Percentiles rank a stretch among this genome's conserved stretches.
Conservation (phyloP, 1,284 basidiomycete genomes). For the Apiotrichum gamsii region DNA sequence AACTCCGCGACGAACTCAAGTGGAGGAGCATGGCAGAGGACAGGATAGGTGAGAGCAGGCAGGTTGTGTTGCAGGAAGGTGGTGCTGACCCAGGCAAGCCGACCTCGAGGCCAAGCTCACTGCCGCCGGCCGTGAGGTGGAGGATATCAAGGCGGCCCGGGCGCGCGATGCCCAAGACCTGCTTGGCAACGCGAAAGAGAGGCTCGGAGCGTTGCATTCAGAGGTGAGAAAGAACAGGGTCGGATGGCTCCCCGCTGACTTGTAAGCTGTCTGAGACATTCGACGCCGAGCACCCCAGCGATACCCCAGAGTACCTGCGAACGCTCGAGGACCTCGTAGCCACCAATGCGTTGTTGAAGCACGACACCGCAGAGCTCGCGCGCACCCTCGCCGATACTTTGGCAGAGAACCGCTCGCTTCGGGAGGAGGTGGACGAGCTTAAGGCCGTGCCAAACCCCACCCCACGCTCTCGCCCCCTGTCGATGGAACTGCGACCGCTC, state of each 20-base stretch:
- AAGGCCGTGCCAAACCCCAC: constrained; percentile 25
- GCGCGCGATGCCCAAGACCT: constrained; percentile 64
- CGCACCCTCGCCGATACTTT: constrained; percentile 64
- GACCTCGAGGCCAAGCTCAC: constrained; percentile 68
- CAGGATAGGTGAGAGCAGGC: constrained; percentile 26
- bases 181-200: constrained; percentile 62
- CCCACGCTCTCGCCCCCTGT: not conserved
- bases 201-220: constrained; percentile 58
- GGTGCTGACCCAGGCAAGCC: constrained; percentile 48
- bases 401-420: constrained; percentile 64
- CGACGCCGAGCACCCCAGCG: constrained; percentile 28
- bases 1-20: constrained; percentile 56
- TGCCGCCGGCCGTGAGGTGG: constrained; percentile 57
- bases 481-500: not conserved
- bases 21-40: constrained; percentile 36
- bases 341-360: constrained; percentile 73
- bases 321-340: constrained; percentile 73
- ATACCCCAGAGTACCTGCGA: constrained; percentile 47
- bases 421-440: constrained; percentile 68
- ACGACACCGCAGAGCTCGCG: constrained; percentile 71
- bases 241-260: too few relatives aligned
- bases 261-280: constrained; percentile 38
- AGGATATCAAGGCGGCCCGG: constrained; percentile 60
- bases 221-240: constrained; percentile 33
- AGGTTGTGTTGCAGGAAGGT: too few relatives aligned